Conservation (phyloP, 768 basidiomycete genomes). For the Mycena sanguinolenta region DNA sequence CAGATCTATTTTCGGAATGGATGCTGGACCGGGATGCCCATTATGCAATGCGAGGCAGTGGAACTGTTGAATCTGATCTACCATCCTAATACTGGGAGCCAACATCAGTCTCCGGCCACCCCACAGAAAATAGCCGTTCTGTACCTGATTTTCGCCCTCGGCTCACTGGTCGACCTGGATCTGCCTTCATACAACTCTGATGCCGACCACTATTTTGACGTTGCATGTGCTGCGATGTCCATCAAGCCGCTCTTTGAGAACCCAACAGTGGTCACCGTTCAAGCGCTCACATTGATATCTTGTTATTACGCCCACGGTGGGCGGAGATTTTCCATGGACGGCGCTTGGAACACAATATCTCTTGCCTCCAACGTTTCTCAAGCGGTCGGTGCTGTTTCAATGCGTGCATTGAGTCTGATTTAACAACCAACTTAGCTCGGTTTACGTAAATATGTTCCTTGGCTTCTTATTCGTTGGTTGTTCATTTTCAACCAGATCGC, state of each 20-base stretch:
- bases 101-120: neutral
- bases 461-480: neutral
- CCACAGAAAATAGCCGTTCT: conserved; percentile 39
- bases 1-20: conserved; percentile 59
- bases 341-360: conserved; percentile 50
- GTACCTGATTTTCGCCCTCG: conserved; percentile 39
- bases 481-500: conserved; percentile 23
- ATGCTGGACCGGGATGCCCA: conserved; percentile 59
- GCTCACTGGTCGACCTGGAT: conserved; percentile 39
- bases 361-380: conserved; percentile 51
- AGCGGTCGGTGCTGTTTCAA: conserved; percentile 42
- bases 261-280: conserved; percentile 55
- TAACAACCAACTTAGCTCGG: conserved; percentile 22
- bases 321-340: conserved; percentile 45
- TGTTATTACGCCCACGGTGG: conserved; percentile 56
- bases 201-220: conserved; percentile 61
- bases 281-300: conserved; percentile 51
- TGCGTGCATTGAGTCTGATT: neutral
- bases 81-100: neutral
- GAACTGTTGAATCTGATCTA: conserved; percentile 44
- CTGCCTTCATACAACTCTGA: conserved; percentile 49
- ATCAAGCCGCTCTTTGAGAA: conserved; percentile 54
- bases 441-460: conserved; percentile 19
- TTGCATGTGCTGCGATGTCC: conserved; percentile 57
- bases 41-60: conserved; percentile 60